phyloP scores from a whole-genome alignment of 148 eudicot genomes.

The Tetragonia tetragonoides region DNA sequence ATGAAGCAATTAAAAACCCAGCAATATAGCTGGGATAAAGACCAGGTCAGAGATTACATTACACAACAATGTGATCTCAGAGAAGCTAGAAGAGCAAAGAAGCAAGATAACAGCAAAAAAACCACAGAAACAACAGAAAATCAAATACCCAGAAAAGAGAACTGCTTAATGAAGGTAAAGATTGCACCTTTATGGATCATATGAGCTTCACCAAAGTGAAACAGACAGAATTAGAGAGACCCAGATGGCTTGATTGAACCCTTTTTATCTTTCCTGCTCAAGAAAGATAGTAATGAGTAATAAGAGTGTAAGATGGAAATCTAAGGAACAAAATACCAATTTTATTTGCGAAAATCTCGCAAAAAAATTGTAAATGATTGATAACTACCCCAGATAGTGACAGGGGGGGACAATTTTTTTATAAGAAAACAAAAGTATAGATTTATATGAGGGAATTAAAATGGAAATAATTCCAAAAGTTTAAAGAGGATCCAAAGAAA shows the following conservation, averaged over 20 bases:
- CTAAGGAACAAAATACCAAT: background rate
- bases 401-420: background rate
- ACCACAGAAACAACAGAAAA: background rate
- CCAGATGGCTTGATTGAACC: background rate
- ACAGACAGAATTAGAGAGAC: background rate
- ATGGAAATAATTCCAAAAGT: slow-evolving; percentile 13
- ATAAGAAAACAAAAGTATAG: slow-evolving; percentile 5
- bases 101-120: background rate
- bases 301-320: background rate
- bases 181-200: slow-evolving; percentile 22
- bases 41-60: slow-evolving; percentile 8
- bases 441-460: slow-evolving; percentile 1
- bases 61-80: slow-evolving; percentile 11
- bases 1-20: slow-evolving; percentile 7
- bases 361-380: slow-evolving; percentile 18
- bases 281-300: background rate
- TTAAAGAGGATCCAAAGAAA: background rate
- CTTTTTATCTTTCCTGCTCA: background rate
- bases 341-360: slow-evolving; percentile 4
- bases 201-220: background rate
- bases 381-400: slow-evolving; percentile 22
- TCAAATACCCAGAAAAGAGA: slow-evolving; percentile 24
- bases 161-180: slow-evolving; percentile 1
- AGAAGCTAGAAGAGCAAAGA: background rate
- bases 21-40: background rate